These are phyloP conservation scores for Quercus cerris DNA, from an alignment of 306 rosid genomes.

Conservation along the genomic window DNA sequence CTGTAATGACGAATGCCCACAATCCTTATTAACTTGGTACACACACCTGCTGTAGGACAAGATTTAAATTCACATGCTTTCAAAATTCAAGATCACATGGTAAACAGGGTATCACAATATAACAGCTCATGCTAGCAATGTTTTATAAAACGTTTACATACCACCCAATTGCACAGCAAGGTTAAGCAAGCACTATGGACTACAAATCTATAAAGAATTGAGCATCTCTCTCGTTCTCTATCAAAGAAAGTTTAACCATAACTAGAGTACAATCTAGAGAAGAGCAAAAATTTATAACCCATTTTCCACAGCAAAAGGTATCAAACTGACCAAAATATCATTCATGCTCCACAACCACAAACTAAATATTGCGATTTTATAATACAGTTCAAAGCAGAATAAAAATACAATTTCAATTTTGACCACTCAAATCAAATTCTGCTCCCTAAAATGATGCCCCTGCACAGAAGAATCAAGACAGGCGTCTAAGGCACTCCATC, in stretches of 20 bases:
- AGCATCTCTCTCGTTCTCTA: not conserved
- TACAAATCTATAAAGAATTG: not conserved
- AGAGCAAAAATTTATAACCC: not conserved
- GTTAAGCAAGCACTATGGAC: not conserved
- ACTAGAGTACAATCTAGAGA: not conserved
- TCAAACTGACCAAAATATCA: not conserved
- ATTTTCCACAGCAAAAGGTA: not conserved
- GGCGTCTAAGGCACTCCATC: constrained; percentile 60
- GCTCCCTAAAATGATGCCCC: not conserved
- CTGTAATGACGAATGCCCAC: too few relatives aligned
- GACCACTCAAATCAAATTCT: too few relatives aligned
- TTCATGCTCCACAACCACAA: not conserved
- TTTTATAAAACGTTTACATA: not conserved
- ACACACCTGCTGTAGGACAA: too few relatives aligned
- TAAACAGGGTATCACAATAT: too few relatives aligned
- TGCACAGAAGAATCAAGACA: constrained; percentile 19
- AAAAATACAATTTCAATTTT: not conserved
- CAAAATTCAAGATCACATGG: too few relatives aligned
- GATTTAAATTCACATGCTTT: too few relatives aligned
- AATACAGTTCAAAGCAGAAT: not conserved
- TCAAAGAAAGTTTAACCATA: too few relatives aligned
- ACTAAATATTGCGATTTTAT: not conserved
- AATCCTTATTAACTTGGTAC: too few relatives aligned
- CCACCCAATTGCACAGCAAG: not conserved
- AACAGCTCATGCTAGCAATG: not conserved